phyloP scores from a whole-genome alignment of 73 alveolate genomes.

The Blepharisma japonicum region DNA sequence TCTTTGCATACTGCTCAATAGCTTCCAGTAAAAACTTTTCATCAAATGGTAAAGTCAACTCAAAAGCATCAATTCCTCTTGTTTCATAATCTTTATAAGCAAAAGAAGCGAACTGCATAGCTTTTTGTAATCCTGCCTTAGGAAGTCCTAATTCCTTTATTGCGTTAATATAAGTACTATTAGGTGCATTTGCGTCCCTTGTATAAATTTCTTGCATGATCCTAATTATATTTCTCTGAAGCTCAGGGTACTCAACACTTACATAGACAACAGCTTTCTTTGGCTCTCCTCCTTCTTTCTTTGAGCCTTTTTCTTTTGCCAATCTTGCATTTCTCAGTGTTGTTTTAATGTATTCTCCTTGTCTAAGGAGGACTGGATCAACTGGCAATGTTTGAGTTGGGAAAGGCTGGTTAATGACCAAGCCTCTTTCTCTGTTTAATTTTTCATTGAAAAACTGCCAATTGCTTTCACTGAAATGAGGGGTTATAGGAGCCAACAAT shows the following conservation, averaged over 20 bases:
- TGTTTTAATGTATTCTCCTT: slow-evolving; percentile 57
- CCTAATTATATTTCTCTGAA: slow-evolving; percentile 59
- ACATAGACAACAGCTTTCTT: slow-evolving; percentile 51
- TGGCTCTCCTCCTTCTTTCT: slow-evolving; percentile 46
- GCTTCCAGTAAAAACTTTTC: slow-evolving; percentile 41
- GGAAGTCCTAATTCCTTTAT: background rate
- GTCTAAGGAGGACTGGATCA: slow-evolving; percentile 57
- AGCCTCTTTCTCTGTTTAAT: slow-evolving; percentile 44
- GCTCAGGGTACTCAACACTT: slow-evolving; percentile 65
- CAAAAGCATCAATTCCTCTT: slow-evolving; percentile 79
- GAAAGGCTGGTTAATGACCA: slow-evolving; percentile 75
- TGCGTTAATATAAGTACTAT: slow-evolving; percentile 12
- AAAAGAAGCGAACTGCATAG: slow-evolving; percentile 60
- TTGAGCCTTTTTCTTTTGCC: slow-evolving; percentile 60
- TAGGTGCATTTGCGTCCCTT: slow-evolving; percentile 39
- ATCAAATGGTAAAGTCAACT: slow-evolving; percentile 63
- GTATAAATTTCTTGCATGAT: background rate
- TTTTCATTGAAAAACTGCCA: slow-evolving; percentile 78
- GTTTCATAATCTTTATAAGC: slow-evolving; percentile 51
- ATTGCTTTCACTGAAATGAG: slow-evolving; percentile 95
- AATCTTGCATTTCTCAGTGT: slow-evolving; percentile 61
- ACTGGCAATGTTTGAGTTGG: slow-evolving; percentile 53
- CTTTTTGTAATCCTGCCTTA: slow-evolving; percentile 36
- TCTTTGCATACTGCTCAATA: slow-evolving; percentile 27
- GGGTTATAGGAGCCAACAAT: slow-evolving; percentile 86